A percentile compares a stretch with the other conserved stretches of the same genome.
Conservation (phyloP, 345 rosid genomes). For the Adansonia digitata region DNA sequence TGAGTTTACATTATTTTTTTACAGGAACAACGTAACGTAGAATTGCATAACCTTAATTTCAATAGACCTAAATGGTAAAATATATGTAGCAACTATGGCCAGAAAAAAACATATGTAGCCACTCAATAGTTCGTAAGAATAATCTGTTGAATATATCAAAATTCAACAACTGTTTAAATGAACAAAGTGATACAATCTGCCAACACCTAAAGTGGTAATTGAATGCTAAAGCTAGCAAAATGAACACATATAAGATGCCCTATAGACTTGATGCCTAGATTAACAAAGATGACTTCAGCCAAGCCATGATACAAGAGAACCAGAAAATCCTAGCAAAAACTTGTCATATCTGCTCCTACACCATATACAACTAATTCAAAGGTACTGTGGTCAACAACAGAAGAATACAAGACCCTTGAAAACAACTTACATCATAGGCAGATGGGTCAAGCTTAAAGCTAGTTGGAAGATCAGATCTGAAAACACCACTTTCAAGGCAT, state of each 20-base stretch:
- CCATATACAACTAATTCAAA: not conserved
- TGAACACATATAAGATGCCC: not conserved
- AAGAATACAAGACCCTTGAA: conserved; percentile 11
- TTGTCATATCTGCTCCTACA: not conserved
- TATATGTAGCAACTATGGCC: not conserved
- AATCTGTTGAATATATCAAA: not conserved
- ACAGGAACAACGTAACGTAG: not conserved
- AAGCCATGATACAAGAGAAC: not conserved
- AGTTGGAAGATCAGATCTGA: conserved; percentile 93
- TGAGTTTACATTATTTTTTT: not conserved
- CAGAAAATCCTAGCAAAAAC: not conserved
- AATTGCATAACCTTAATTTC: not conserved
- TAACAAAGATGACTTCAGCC: not conserved
- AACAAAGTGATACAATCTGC: not conserved
- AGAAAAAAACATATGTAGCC: not conserved
- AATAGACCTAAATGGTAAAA: not conserved
- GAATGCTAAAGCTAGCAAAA: not conserved
- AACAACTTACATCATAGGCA: conserved; percentile 63
- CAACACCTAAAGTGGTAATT: not conserved
- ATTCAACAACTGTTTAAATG: not conserved
- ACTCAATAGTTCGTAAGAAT: not conserved
- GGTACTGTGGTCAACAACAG: not conserved
- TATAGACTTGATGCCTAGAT: not conserved
- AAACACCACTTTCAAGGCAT: conserved; percentile 99
- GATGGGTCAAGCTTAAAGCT: conserved; percentile 79